Percentiles rank a stretch among this genome's conserved stretches.
These are phyloP conservation scores for Sisymbrium altissimum DNA, from an alignment of 345 rosid genomes.

Conservation along the genomic window DNA sequence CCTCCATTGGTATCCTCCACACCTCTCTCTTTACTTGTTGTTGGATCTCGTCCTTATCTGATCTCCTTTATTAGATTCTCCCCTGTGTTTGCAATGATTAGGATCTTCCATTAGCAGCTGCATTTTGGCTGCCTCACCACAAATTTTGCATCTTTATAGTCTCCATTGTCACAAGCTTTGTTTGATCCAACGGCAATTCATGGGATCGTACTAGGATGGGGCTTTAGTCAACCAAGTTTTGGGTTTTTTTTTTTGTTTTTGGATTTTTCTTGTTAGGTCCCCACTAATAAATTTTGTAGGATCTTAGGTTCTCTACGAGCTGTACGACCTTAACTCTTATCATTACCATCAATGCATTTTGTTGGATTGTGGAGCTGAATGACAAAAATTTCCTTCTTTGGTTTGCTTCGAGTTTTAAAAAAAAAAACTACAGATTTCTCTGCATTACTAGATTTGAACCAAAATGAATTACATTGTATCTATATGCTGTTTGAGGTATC, in stretches of 20 bases:
- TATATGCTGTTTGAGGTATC: not conserved
- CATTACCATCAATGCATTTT: conserved; percentile 21
- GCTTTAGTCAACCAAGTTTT: conserved; percentile 14
- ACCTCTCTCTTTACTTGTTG: not conserved
- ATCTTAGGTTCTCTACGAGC: conserved; percentile 5
- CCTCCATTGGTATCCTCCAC: conserved; percentile 95
- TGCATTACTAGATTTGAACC: conserved; percentile 4
- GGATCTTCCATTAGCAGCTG: not conserved
- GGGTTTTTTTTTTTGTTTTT: not conserved
- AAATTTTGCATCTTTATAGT: not conserved
- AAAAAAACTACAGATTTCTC: not conserved
- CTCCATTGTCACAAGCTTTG: not conserved
- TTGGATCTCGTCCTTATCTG: conserved; percentile 4
- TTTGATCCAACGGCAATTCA: not conserved
- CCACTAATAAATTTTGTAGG: conserved; percentile 16
- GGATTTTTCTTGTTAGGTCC: conserved; percentile 35
- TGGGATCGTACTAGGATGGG: conserved; percentile 25
- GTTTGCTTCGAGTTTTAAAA: not conserved
- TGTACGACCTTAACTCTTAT: conserved; percentile 15
- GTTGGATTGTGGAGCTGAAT: conserved; percentile 26
- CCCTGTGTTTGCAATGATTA: not conserved
- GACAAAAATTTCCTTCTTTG: not conserved
- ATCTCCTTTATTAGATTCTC: not conserved
- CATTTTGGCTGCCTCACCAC: not conserved
- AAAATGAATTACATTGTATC: not conserved